A percentile compares a stretch with the other conserved stretches of the same genome.
Evolutionary conservation across 768 basidiomycete genomes (phyloP).

Genomic region (Thelephora aurantiotincta): DNA sequence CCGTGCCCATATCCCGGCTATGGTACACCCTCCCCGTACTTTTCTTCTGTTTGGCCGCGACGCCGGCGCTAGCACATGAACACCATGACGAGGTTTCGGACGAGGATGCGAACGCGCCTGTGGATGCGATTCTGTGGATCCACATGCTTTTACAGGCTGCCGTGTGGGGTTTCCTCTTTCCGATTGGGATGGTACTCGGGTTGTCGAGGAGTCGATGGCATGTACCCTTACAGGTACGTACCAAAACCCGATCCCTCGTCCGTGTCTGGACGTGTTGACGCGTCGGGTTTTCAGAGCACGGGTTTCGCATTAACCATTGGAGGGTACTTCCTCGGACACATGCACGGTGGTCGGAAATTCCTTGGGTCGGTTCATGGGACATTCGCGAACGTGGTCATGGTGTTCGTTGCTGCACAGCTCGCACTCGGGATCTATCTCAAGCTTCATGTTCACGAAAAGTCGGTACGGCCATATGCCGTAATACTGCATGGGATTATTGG

Average conservation of each 20-base stretch:
- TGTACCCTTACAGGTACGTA: constrained; percentile 68
- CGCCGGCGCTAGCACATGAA: constrained; percentile 32
- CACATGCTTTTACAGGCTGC: constrained; percentile 68
- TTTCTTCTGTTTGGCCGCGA: background rate
- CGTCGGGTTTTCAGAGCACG: constrained; percentile 27
- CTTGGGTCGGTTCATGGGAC: constrained; percentile 57
- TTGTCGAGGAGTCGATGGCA: constrained; percentile 78
- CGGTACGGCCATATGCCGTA: constrained; percentile 59
- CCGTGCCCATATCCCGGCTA: too few species aligned
- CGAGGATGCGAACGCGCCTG: constrained; percentile 46
- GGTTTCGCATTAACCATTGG: constrained; percentile 57
- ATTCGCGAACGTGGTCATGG: constrained; percentile 49
- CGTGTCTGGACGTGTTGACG: background rate
- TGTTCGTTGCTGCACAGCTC: constrained; percentile 55
- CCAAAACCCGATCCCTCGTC: background rate
- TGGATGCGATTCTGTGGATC: constrained; percentile 70
- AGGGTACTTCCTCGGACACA: constrained; percentile 74
- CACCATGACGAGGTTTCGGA: constrained; percentile 54
- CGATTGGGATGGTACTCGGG: constrained; percentile 68
- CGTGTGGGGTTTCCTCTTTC: constrained; percentile 83
- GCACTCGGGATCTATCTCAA: constrained; percentile 80
- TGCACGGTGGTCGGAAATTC: constrained; percentile 74
- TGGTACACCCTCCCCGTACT: too few species aligned
- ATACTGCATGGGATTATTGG: constrained; percentile 66
- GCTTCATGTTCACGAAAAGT: constrained; percentile 74